Base-by-base conservation (phyloP, 164 flowering plant genomes). In the Taxillus chinensis region DNA sequence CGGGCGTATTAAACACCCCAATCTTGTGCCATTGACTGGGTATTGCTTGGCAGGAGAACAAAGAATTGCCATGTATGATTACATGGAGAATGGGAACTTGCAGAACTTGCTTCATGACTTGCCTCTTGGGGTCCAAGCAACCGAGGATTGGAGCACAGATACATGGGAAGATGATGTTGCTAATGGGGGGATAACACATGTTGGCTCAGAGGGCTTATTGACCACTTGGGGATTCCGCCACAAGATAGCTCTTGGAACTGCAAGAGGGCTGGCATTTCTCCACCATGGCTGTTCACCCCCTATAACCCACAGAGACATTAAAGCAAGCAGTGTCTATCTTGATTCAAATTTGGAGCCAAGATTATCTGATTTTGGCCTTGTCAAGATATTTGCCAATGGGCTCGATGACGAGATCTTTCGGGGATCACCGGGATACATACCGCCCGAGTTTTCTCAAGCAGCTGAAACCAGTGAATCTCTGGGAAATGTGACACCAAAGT, bases 271-370 rank as follows among this genome's bases (percentile, higher is more conserved):
- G 48, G 91, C 93, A 11, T 90, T 83, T 70, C 87, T 90, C 48
- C 96, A 90, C 77, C 96, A 90, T 59, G 97, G 95, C n/a, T 87
- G 95, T 77, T 86, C 79, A 10, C 90, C 95, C 50, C 84, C 90
- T 10, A 84, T 87, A 48, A 80, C 86, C 55, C 97, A 90, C 64
- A 70, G 92, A 63, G 92, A 87, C 42, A 82, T 90, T 15, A 87
- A 82, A 68, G 87, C 97, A 12, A 87, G 90, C 59, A 90, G 95
- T 69, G 78, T 90, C 16, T 86, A 88, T 63, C 81, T 91, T 5
- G 93, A 84, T 57, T 70, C 72, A 3, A 78, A 76, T 61, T 64
- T 85, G 74, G 93, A 91, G 73, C 87, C 97, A 15, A 81, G 95
- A 67, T 62, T 91, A 64, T 88, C 97, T 3, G 97, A 88, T 72